A percentile compares a stretch with the other conserved stretches of the same genome.
These are phyloP conservation scores for Elaeagnus macrophylla DNA, from an alignment of 306 rosid genomes.

Conservation along the genomic window DNA sequence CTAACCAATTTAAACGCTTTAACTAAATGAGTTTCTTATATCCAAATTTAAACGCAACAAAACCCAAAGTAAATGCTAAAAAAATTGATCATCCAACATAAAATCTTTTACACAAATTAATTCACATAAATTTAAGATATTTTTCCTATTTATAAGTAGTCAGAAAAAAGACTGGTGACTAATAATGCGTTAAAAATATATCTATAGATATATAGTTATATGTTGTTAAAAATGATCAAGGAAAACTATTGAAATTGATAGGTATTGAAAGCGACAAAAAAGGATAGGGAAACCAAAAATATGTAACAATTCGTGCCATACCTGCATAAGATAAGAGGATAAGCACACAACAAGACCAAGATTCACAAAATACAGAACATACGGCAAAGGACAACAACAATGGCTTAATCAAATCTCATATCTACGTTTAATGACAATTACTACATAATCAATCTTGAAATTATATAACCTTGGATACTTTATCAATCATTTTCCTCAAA, in stretches of 20 bases:
- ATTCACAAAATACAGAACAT: conserved; percentile 84
- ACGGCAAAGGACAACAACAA: conserved; percentile 37
- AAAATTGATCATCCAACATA: conserved; percentile 99
- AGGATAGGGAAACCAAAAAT: neutral
- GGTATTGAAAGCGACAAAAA: conserved; percentile 24
- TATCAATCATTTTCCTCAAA: too few species aligned
- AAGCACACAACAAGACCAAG: conserved; percentile 86
- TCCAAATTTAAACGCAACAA: too few species aligned
- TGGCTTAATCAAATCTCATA: conserved; percentile 36
- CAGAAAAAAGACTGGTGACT: too few species aligned
- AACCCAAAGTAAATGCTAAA: too few species aligned
- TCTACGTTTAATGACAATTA: too few species aligned
- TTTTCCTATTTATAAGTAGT: too few species aligned
- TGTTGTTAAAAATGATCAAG: conserved; percentile 1
- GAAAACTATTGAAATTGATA: conserved; percentile 15
- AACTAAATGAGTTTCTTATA: too few species aligned
- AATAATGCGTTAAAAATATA: too few species aligned
- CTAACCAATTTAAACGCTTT: too few species aligned
- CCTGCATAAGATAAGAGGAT: conserved; percentile 96
- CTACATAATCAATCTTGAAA: too few species aligned
- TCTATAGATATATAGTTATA: neutral
- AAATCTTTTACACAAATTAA: conserved; percentile 49
- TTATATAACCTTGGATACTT: too few species aligned
- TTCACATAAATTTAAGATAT: too few species aligned
- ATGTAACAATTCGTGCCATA: conserved; percentile 15